Base-by-base conservation (phyloP, 23 red algal genomes). In the Cyanidiococcus yangmingshanensis region DNA sequence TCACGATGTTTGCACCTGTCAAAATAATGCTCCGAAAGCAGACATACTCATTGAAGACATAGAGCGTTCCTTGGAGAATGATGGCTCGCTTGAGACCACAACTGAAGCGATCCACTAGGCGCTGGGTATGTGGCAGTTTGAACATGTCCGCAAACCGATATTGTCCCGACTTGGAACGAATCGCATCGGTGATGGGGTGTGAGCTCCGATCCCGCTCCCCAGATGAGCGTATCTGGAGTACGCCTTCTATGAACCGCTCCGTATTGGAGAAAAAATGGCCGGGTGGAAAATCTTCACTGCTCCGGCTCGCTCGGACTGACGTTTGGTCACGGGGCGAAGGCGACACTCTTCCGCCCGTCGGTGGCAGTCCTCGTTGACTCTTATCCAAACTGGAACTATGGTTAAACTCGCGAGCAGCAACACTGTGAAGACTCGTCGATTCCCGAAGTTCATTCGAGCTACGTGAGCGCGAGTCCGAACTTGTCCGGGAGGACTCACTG, bases 11-110 rank as follows among this genome's bases (percentile, higher is more conserved):
- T 25, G 63, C 32, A 3, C 21, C 63, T 7, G n/a, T 29, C 7
- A 71, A 71, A 7, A 71, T 29, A 71, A 71, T 71, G 27, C 63
- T 71, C 7, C 63, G 63, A 71, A 71, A 71, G 27, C 63, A 71
- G 3, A 71, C 63, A 71, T 32, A 71, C 16, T 71, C 32, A 2
- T 25, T 71, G 32, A 71, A 71, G 7, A 71, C 16, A 71, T 71
- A 71, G 7, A 71, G 63, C 63, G 63, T 71, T 25, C 63, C 63
- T 29, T 71, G 63, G 3, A 71, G 32, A 71, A 71, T 71, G 63
- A 71, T 71, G 3, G n/a, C 63, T 25, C 27, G 7, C 63, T 32
- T 12, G 7, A 71, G 63, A 71, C 63, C 63, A 29, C 63, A 71
- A 7, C n/a, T 32, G 27, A 71, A 71, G n/a, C 27, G 63, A 35